A percentile compares a stretch with the other conserved stretches of the same genome.
phyloP scores from a whole-genome alignment of 2,329 filamentous ascomycete genomes.

The Microascus cirrosus region DNA sequence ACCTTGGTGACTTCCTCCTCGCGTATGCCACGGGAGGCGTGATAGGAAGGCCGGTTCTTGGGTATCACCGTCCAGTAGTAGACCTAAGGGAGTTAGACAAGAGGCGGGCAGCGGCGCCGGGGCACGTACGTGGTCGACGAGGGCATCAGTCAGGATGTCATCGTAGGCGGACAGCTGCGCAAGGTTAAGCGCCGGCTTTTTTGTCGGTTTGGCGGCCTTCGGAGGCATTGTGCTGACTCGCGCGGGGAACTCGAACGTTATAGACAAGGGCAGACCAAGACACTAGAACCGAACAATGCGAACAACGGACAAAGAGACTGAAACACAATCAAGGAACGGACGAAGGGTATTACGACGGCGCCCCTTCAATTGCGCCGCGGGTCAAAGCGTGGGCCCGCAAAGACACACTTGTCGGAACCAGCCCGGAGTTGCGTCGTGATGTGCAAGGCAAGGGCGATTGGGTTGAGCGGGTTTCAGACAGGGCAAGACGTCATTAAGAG shows the following conservation, averaged over 20 bases:
- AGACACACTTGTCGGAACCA: neutral
- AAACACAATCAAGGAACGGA: constrained; percentile 1
- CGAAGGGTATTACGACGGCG: neutral
- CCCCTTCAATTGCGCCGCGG: constrained; percentile 2
- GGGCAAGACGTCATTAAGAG: constrained; percentile 2
- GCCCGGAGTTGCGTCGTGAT: neutral
- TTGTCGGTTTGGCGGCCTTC: constrained; percentile 14
- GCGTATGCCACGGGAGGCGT: constrained; percentile 67
- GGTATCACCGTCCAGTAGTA: constrained; percentile 96
- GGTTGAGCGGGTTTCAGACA: constrained; percentile 2
- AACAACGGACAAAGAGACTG: neutral
- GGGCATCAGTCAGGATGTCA: constrained; percentile 87
- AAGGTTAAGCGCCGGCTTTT: constrained; percentile 69
- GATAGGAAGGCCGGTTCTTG: constrained; percentile 84
- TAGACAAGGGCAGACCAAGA: neutral
- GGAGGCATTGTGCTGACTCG: neutral
- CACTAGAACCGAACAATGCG: neutral
- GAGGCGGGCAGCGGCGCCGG: neutral
- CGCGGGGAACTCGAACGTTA: neutral
- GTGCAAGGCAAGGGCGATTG: neutral
- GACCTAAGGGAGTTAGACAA: constrained; percentile 41
- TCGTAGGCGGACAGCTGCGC: constrained; percentile 87
- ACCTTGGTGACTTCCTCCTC: constrained; percentile 51
- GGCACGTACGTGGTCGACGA: constrained; percentile 82
- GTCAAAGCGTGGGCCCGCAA: neutral